Base-by-base conservation (phyloP, 2,329 filamentous ascomycete genomes). In the Bimuria novae-zelandiae region DNA sequence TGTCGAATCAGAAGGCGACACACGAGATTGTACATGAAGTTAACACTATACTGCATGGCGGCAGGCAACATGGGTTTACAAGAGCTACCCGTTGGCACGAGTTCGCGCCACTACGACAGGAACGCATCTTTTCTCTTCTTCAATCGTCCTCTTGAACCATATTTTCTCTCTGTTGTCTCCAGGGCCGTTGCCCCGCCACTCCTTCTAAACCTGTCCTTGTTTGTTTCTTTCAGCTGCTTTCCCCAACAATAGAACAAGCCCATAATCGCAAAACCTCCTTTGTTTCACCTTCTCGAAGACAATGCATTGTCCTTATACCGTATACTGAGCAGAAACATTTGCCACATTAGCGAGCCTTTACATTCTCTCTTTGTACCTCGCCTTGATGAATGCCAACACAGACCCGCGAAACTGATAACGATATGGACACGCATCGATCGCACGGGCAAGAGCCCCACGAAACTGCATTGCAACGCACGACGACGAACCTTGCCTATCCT, bases 221-320 rank as follows among this genome's bases (percentile, higher is more conserved):
- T 54, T 51, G 53, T 55, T 62, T 64, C 59, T 40, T 48, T 60
- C 56, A 57, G 44, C 27, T 45, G 33, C 56, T 23, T 25, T 48
- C 33, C 48, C 49, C 51, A 49, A 64, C 55, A 61, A 64, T 62
- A 46, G 30, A 62, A 55, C 59, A 60, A 59, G 54, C 62, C 44
- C 48, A 64, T 54, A 57, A 59, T 56, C 61, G 60, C 65, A 63
- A 62, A 49, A 67, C 67, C 32, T 37, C 55, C 55, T 59, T 63
- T 58, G 61, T 68, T 69, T 68, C 64, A 64, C 49, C 65, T 70
- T 68, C 65, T 64, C 48, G 40, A 62, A 44, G 49, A 68, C 62
- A 68, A 66, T 59, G 57, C 62, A 60, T 64, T 66, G 58, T 67
- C 30, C 35, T 30, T 41, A 41, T 21, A 40, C 49, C 30, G n/a